Base-by-base conservation (phyloP, 202 grass and related monocot genomes). In the Setaria italica region DNA sequence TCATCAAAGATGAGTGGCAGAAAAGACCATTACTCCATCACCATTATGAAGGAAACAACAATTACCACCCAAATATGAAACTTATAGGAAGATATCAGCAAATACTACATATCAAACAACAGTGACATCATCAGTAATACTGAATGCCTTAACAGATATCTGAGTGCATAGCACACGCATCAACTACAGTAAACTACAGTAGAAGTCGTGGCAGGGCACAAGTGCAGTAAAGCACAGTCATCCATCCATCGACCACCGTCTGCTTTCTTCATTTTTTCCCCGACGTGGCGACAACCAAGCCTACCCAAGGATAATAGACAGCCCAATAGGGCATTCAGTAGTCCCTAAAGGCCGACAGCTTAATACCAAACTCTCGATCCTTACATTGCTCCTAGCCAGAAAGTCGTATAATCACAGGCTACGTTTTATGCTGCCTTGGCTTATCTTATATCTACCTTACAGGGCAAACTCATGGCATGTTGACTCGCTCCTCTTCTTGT, bases 381-480 rank as follows among this genome's bases (percentile, higher is more conserved):
- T 16, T 70, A 55, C 8, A 32, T 21, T 59, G 6, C 56, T 41
- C 75, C 67, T 32, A 32, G 34, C 43, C 25, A 77, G 62, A 67
- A 46, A 10, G 17, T 8, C 14, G 14, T 13, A 46, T 50, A 70
- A 76, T 48, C 56, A 79, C 55, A 65, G 19, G 34, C 77, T 68
- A 65, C 5, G 58, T 21, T 57, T 58, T 56, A 11, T 32, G 79
- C 59, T 53, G 34, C 6, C 17, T 59, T 45, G 58, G 12, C 46
- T 20, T 20, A 70, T 84, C 65, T 66, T 76, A 65, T 84, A 71
- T 66, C 80, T 63, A 72, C 12, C 73, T 41, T 74, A 37, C 67
- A 56, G 76, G 41, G 78, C 19, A 77, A 81, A 80, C 46, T 56
- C 81, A 76, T 84, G 62, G 9, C 76, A 84, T 84, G 76, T 63